Conservation (phyloP, 805 yeast genomes). For the Komagataella pseudopastoris region DNA sequence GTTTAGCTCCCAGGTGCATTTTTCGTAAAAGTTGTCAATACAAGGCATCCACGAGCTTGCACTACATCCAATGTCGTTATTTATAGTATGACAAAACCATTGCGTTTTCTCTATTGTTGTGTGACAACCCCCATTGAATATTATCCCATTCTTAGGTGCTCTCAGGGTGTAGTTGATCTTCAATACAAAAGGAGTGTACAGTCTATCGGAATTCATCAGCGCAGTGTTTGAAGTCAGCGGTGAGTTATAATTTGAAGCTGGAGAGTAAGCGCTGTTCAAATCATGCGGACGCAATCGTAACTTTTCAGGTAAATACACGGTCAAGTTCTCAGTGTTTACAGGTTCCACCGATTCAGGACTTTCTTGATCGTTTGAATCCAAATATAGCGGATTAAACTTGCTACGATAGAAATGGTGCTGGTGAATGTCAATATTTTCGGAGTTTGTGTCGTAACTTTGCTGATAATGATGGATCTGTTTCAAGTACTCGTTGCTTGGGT, state of each 20-base stretch:
- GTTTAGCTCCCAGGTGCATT: slow-evolving; percentile 86
- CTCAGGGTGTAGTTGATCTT: slow-evolving; percentile 51
- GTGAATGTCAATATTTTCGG: slow-evolving; percentile 24
- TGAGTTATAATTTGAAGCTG: slow-evolving; percentile 19
- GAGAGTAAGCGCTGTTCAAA: slow-evolving; percentile 20
- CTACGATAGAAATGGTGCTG: slow-evolving; percentile 50
- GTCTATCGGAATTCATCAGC: slow-evolving; percentile 23
- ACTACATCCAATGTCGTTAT: slow-evolving; percentile 62
- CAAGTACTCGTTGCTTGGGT: slow-evolving; percentile 13
- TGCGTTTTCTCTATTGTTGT: slow-evolving; percentile 27
- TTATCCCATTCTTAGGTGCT: slow-evolving; percentile 62
- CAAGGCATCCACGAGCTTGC: slow-evolving; percentile 99
- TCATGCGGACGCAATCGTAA: slow-evolving; percentile 50
- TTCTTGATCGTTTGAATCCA: slow-evolving; percentile 24
- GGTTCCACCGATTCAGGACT: slow-evolving; percentile 11
- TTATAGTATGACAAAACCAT: slow-evolving; percentile 84
- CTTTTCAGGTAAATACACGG: slow-evolving; percentile 50
- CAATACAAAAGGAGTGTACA: slow-evolving; percentile 63
- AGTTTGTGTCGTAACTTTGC: slow-evolving; percentile 25
- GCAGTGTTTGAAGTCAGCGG: slow-evolving; percentile 17
- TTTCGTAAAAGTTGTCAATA: slow-evolving; percentile 76
- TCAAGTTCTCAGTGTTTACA: slow-evolving; percentile 48
- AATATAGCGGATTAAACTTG: slow-evolving; percentile 37
- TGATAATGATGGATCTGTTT: slow-evolving; percentile 15
- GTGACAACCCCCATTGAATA: slow-evolving; percentile 51